These are phyloP conservation scores for Extremus antarcticus DNA, from an alignment of 495 filamentous ascomycete species.

Conservation along the genomic window DNA sequence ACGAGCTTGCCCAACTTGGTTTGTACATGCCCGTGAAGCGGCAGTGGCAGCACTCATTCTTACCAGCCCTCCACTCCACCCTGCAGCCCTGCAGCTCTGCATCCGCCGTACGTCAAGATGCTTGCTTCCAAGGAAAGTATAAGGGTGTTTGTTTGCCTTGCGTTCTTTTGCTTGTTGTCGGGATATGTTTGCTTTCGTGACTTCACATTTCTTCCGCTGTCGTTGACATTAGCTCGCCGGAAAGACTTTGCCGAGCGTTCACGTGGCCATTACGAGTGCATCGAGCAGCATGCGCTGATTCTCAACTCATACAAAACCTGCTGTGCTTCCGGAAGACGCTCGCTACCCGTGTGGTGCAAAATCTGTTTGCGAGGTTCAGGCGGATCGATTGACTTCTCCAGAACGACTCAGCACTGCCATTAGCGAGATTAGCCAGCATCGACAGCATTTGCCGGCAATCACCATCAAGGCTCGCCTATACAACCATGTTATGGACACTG, in stretches of 20 bases:
- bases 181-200: neutral
- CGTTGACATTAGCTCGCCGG: neutral
- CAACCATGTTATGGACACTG: neutral
- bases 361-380: neutral
- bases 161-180: neutral
- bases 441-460: too few species aligned
- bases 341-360: neutral
- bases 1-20: neutral
- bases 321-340: neutral
- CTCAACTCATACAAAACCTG: neutral
- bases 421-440: too few species aligned
- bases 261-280: neutral
- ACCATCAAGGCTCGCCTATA: neutral
- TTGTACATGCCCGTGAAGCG: neutral
- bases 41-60: neutral
- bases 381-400: neutral
- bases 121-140: neutral
- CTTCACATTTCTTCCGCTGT: neutral
- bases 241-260: neutral
- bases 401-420: neutral
- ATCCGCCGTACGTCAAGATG: neutral
- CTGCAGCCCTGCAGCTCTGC: neutral
- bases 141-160: neutral
- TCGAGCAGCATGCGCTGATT: neutral
- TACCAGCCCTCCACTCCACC: neutral